Percentiles rank a stretch among this genome's conserved stretches.
Conservation (phyloP, 257 asterid genomes). For the Leonotis leonurus region DNA sequence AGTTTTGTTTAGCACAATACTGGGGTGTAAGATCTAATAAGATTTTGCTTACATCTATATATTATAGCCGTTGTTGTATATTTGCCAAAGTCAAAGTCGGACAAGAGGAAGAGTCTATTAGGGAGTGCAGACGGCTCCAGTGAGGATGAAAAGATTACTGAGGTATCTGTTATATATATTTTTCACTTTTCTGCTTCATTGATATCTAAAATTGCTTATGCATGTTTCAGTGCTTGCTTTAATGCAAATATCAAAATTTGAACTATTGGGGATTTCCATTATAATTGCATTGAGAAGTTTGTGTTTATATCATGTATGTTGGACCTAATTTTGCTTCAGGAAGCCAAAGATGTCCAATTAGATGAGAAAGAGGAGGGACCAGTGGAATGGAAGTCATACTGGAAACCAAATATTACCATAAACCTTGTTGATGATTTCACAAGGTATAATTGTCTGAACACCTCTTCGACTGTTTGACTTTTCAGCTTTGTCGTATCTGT, state of each 20-base stretch:
- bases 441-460: constrained; percentile 36
- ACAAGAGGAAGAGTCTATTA: constrained; percentile 76
- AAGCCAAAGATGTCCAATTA: constrained; percentile 35
- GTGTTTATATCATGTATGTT: background rate
- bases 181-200: constrained; percentile 3
- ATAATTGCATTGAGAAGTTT: background rate
- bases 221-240: background rate
- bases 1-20: background rate
- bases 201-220: background rate
- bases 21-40: constrained; percentile 10
- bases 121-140: constrained; percentile 43
- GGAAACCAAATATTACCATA: constrained; percentile 91
- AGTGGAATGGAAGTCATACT: constrained; percentile 76
- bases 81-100: constrained; percentile 72
- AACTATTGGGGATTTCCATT: background rate
- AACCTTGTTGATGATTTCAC: constrained; percentile 96
- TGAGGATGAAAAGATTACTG: constrained; percentile 28
- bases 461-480: background rate
- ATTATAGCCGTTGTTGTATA: constrained; percentile 79
- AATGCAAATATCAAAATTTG: background rate
- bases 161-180: constrained; percentile 32
- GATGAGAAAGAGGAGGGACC: constrained; percentile 61
- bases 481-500: background rate
- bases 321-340: constrained; percentile 40
- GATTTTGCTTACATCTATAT: constrained; percentile 13